Base-by-base conservation (phyloP, 2,329 filamentous ascomycete species). In the Tolypocladium paradoxum region DNA sequence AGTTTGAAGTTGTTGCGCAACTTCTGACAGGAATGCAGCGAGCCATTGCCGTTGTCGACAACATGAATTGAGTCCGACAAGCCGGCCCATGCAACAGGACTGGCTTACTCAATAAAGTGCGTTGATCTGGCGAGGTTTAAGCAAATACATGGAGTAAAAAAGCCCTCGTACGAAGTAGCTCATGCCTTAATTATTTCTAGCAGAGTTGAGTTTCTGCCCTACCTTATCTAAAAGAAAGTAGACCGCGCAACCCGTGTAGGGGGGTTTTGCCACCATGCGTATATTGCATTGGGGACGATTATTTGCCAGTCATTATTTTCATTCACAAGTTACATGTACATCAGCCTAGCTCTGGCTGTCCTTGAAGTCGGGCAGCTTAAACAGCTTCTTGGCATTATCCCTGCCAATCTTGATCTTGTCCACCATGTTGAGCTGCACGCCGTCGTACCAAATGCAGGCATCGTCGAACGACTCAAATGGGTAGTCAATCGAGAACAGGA, bases 401-500 rank as follows among this genome's bases (percentile, higher is more conserved):
- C 69, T 62, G 20, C 69, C 72, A 60, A 74, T 73, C 58, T 73
- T 73, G 27, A 55, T 60, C 58, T 66, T 66, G 35, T 71, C 67
- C 2, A 53, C 56, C 27, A 64, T 61, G 40, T 69, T 70, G 14
- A 72, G 57, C 36, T 61, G 60, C 45, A 70, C 57, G 1, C 59
- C 66, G 20, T 74, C 72, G 31, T 68, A 74, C 72, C 72, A 74
- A 1, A 61, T 63, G 49, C 68, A 72, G 14, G 68, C 71, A 50
- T 75, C 68, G 9, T 66, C 62, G 31, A 75, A 73, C 0, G 59
- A 70, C 68, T 78, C 76, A 52, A 74, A 79, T 0, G 76, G 77
- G 56, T 79, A 78, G 58, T 79, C 76, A 3, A 79, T 73, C 2
- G 70, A 74, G 61, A 77, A 79, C n/a, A 79, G 57, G 37, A 79